Evolutionary conservation across 1,284 basidiomycete genomes (phyloP), one percentile per base, ranked within the genome.

Genomic region (Hortiboletus rubellus): DNA sequence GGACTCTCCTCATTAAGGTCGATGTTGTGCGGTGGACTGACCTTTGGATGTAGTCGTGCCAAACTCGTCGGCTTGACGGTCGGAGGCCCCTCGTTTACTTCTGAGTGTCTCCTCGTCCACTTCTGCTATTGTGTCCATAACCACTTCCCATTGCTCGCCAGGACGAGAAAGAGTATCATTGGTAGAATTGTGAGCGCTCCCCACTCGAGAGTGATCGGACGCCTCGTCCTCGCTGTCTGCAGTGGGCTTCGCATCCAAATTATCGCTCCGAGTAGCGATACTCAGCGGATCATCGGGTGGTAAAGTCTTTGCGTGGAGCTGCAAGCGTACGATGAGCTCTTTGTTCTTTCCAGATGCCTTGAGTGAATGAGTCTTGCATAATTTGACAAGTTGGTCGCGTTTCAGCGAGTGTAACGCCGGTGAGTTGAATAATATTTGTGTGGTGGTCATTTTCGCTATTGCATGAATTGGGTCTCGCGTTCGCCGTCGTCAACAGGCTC

Each of bases 321-420:
- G 82, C 43, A 92, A 78, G 51, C 82, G 82, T 34, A 83, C 77
- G 60, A 92, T 80, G 50, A 92, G 78, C 11, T 91, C 89, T 8
- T 74, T 69, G 65, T 86, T 92, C 79, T 92, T 92, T 33, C 90
- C 89, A 24, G 80, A 79, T 0, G 87, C 88, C 71, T 89, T 91
- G 69, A 92, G 77, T 0, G 82, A 79, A 69, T 92, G 87, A 27
- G 85, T 81, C 71, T 91, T 91, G 82, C 90, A 92, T 45, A 92
- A 78, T 62, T 88, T 89, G 57, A 90, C 79, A 44, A 92, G 85
- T 66, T 92, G 89, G 49, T 89, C 84, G 48, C 89, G 86, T 69
- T 90, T 91, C 42, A 92, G 81, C 12, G 88, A 87, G 67, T 89
- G 83, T 27, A 92, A 73, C 1, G 90, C 89, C 0, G 89, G 87